Base-by-base conservation (phyloP, 2,329 filamentous ascomycete genomes). In the Teratosphaeria nubilosa region DNA sequence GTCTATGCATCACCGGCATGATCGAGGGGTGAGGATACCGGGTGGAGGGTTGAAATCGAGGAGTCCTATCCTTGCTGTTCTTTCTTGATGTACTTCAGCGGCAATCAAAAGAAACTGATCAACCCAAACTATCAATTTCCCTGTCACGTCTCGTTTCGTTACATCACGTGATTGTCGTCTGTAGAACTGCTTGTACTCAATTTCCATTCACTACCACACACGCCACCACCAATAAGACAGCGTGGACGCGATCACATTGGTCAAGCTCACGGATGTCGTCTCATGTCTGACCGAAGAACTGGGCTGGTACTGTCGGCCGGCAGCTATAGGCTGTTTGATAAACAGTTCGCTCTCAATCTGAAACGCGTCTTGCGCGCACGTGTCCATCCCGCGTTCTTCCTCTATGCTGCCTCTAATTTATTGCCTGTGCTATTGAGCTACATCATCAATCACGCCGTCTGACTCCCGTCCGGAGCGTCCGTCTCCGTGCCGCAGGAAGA, bases 51-150 rank as follows among this genome's bases (percentile, higher is more conserved):
- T 62, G 65, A 64, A 62, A 73, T 76, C 73, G 73, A 77, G 74
- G 75, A 77, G 72, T 71, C 73, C 74, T 75, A 71, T 69, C 73
- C 72, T 67, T 74, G 74, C 74, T 70, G 71, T 53, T 34, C 20
- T 11, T 56, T 52, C 55, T 57, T 57, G 56, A 54, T 57, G 56
- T 57, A 57, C 37, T 57, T 50, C 56, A 57, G 51, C 51, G 56
- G 41, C 30, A 31, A 32, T 37, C 22, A 30, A 48, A 27, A 48
- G 14, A 57, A 48, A 54, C 27, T n/a, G 7, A 30, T 30, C 27
- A 30, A 30, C 3, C 27, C 27, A 4, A 57, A 54, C 24, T 24
- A 32, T 53, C 2, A 31, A 53, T 20, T 3, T 5, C 9, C n/a
- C 9, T 48, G 22, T 3, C 5, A 22, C 20, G 5, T 48, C 20